Conservation (phyloP, 1,284 basidiomycete species). For the Heterobasidion occidentale region DNA sequence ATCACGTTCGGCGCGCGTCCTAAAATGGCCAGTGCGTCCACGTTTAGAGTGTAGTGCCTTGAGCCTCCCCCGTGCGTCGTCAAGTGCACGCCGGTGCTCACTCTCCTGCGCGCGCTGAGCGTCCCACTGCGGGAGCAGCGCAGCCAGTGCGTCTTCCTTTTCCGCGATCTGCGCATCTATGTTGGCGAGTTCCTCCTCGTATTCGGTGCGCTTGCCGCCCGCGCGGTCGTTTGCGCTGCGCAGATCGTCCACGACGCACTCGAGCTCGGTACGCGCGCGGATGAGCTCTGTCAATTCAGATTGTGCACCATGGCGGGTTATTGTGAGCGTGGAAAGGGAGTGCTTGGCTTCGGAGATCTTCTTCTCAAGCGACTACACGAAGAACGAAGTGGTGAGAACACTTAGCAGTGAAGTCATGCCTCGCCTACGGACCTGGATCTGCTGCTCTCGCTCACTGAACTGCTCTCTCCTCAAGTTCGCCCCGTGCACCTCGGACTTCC, state of each 20-base stretch:
- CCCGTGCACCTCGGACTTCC: constrained; percentile 74
- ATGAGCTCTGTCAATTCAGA: constrained; percentile 76
- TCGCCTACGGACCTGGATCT: constrained; percentile 57
- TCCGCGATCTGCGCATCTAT: constrained; percentile 55
- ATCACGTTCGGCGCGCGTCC: constrained; percentile 80
- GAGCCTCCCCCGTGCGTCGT: constrained; percentile 64
- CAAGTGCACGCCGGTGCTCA: constrained; percentile 65
- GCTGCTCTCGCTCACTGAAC: constrained; percentile 79
- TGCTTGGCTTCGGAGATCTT: constrained; percentile 69
- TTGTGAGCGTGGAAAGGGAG: constrained; percentile 56
- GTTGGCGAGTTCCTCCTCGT: constrained; percentile 58
- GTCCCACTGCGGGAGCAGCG: constrained; percentile 63
- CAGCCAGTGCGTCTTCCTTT: constrained; percentile 56
- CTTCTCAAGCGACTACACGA: constrained; percentile 60
- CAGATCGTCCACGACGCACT: constrained; percentile 80
- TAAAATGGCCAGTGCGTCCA: constrained; percentile 79
- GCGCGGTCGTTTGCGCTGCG: constrained; percentile 52
- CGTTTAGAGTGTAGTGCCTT: constrained; percentile 81
- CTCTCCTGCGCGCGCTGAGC: constrained; percentile 47
- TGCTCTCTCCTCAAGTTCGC: constrained; percentile 77
- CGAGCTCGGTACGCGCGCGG: constrained; percentile 70
- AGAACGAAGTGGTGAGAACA: not conserved
- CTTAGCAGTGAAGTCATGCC: not conserved
- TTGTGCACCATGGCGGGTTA: constrained; percentile 68
- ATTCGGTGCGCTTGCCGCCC: constrained; percentile 55